Evolutionary conservation across 2,329 filamentous ascomycete genomes (phyloP).

Genomic region (Nemania sp.): DNA sequence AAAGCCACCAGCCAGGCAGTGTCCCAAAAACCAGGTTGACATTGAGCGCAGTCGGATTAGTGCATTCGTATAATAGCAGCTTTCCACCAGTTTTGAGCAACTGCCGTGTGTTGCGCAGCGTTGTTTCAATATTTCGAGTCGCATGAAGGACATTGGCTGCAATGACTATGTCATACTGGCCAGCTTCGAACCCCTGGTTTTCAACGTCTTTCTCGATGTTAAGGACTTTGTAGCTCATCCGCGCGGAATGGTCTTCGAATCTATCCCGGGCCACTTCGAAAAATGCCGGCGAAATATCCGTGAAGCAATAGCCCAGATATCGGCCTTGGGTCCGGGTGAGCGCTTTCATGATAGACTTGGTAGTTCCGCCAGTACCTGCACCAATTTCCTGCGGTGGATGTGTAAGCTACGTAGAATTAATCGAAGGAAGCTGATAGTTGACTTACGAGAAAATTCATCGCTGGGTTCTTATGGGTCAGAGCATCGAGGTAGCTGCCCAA

Average conservation of each 20-base stretch:
- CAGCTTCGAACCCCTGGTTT: slow-evolving; percentile 38
- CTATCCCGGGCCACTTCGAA: slow-evolving; percentile 34
- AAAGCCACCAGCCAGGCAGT: slow-evolving; percentile 45
- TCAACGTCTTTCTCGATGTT: slow-evolving; percentile 37
- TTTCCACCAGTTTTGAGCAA: slow-evolving; percentile 31
- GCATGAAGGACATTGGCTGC: slow-evolving; percentile 36
- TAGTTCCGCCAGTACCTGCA: slow-evolving; percentile 35
- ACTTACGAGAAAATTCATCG: slow-evolving; percentile 28
- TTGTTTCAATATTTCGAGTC: slow-evolving; percentile 23
- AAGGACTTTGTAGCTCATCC: slow-evolving; percentile 36
- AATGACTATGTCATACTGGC: slow-evolving; percentile 37
- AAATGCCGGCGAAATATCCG: slow-evolving; percentile 36
- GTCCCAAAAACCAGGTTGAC: slow-evolving; percentile 37
- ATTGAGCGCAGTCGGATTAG: slow-evolving; percentile 18
- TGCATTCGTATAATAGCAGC: slow-evolving; percentile 24
- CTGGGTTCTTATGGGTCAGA: slow-evolving; percentile 21
- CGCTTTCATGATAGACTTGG: slow-evolving; percentile 31
- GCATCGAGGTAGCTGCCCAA: slow-evolving; percentile 25
- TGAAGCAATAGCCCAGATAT: slow-evolving; percentile 34
- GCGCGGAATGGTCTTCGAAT: slow-evolving; percentile 29
- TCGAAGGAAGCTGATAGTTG: slow-evolving; percentile 2
- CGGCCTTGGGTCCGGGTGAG: slow-evolving; percentile 25
- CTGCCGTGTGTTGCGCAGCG: slow-evolving; percentile 27
- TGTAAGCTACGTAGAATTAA: slow-evolving; percentile 24
- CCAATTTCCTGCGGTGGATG: slow-evolving; percentile 32